Evolutionary conservation across 164 flowering plant species (phyloP).

Genomic region (Magnolia sinica): DNA sequence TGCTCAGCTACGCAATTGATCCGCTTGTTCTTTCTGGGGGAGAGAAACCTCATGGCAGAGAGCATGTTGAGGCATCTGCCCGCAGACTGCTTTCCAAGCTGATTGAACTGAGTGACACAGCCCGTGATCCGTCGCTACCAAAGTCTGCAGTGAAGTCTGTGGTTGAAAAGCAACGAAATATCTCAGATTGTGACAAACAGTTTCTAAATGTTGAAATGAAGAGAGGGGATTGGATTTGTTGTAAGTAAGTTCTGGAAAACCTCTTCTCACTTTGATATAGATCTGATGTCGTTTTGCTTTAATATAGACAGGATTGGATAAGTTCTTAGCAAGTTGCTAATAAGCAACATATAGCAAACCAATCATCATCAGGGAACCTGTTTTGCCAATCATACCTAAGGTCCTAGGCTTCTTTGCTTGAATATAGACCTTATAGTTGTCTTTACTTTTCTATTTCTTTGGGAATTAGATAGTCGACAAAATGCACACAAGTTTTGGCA

Average conservation of each 20-base stretch:
- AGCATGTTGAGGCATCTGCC: slow-evolving; percentile 50
- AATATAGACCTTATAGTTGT: too few relatives aligned
- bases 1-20: slow-evolving; percentile 69
- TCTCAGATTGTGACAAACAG: slow-evolving; percentile 9
- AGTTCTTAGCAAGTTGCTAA: too few relatives aligned
- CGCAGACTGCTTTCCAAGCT: slow-evolving; percentile 68
- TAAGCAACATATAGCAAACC: too few relatives aligned
- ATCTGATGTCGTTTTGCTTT: not conserved
- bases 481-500: too few relatives aligned
- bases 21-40: slow-evolving; percentile 51
- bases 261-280: not conserved
- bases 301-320: too few relatives aligned
- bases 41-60: slow-evolving; percentile 48
- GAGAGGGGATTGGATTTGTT: slow-evolving; percentile 84
- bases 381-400: too few relatives aligned
- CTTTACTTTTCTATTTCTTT: too few relatives aligned
- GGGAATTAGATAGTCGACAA: too few relatives aligned
- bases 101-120: slow-evolving; percentile 55
- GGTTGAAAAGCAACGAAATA: slow-evolving; percentile 23
- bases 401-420: too few relatives aligned
- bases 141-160: slow-evolving; percentile 35
- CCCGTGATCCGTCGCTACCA: slow-evolving; percentile 48
- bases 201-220: slow-evolving; percentile 53
- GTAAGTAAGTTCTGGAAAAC: slow-evolving; percentile 45
- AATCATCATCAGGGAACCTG: too few relatives aligned